phyloP scores from a whole-genome alignment of 768 basidiomycete species.

The Cystoderma amianthinum region DNA sequence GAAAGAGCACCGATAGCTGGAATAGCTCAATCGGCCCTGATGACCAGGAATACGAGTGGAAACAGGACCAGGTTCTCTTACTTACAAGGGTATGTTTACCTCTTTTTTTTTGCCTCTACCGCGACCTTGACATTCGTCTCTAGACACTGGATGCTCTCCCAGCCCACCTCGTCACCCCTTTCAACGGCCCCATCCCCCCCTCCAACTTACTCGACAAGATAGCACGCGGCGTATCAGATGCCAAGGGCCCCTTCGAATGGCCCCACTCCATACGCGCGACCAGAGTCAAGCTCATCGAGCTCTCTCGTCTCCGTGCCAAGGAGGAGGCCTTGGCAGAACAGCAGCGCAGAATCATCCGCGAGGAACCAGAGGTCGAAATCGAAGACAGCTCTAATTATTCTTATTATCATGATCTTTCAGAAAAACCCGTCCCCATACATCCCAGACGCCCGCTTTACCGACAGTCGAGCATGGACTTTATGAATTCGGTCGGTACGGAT shows the following conservation, averaged over 20 bases:
- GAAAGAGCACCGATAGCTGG: constrained; percentile 82
- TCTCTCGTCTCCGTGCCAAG: constrained; percentile 61
- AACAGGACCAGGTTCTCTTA: constrained; percentile 61
- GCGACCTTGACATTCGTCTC: constrained; percentile 6
- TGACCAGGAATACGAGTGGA: constrained; percentile 68
- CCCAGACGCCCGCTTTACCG: constrained; percentile 58
- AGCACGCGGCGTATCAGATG: constrained; percentile 66
- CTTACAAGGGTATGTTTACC: constrained; percentile 50
- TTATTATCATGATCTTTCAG: constrained; percentile 17
- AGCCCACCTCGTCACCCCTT: constrained; percentile 79
- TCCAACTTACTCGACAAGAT: constrained; percentile 85
- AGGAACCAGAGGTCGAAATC: constrained; percentile 39
- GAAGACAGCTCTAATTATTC: constrained; percentile 19
- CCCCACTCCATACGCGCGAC: constrained; percentile 79
- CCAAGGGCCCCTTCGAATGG: constrained; percentile 76
- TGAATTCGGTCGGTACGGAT: constrained; percentile 43
- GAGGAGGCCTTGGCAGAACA: constrained; percentile 31
- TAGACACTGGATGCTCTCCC: constrained; percentile 83
- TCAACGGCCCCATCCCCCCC: constrained; percentile 78
- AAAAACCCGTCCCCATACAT: constrained; percentile 16
- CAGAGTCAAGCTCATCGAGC: constrained; percentile 74
- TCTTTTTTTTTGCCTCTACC: constrained; percentile 6
- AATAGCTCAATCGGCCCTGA: constrained; percentile 71
- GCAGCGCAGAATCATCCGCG: constrained; percentile 35
- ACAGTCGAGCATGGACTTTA: constrained; percentile 86